Percentiles rank a stretch among this genome's conserved stretches.
Conservation (phyloP, 257 asterid species). For the Ligustrum vulgare region DNA sequence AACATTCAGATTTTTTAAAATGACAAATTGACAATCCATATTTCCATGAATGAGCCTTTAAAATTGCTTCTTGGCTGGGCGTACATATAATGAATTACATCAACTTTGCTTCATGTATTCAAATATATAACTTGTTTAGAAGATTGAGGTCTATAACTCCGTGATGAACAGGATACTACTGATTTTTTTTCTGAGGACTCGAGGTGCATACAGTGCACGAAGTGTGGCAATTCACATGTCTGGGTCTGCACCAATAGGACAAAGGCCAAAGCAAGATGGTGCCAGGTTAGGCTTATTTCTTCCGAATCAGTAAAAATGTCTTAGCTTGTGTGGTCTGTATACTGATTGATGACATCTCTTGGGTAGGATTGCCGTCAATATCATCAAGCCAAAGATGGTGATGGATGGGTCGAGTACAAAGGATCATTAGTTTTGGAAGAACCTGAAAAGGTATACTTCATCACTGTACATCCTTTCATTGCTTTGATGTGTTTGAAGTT, state of each 20-base stretch:
- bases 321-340: conserved; percentile 18
- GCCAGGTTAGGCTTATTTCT: conserved; percentile 61
- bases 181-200: conserved; percentile 89
- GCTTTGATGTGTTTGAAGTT: conserved; percentile 9
- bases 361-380: conserved; percentile 93
- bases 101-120: conserved; percentile 3
- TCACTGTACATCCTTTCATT: background rate
- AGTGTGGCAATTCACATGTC: conserved; percentile 89
- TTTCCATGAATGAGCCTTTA: no score
- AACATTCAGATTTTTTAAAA: no score
- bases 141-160: conserved; percentile 20
- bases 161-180: conserved; percentile 56
- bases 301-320: background rate
- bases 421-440: conserved; percentile 84
- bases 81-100: background rate
- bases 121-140: background rate
- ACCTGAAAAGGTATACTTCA: conserved; percentile 58
- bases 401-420: conserved; percentile 97
- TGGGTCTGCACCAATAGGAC: conserved; percentile 95
- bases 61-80: conserved; percentile 1
- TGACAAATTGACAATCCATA: background rate
- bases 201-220: conserved; percentile 94
- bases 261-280: conserved; percentile 97
- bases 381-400: conserved; percentile 98
- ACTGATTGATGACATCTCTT: conserved; percentile 22